Percentiles rank a stretch among this genome's conserved stretches.
These are phyloP conservation scores for Inonotus hispidus DNA, from an alignment of 1,284 basidiomycete species.

Conservation along the genomic window DNA sequence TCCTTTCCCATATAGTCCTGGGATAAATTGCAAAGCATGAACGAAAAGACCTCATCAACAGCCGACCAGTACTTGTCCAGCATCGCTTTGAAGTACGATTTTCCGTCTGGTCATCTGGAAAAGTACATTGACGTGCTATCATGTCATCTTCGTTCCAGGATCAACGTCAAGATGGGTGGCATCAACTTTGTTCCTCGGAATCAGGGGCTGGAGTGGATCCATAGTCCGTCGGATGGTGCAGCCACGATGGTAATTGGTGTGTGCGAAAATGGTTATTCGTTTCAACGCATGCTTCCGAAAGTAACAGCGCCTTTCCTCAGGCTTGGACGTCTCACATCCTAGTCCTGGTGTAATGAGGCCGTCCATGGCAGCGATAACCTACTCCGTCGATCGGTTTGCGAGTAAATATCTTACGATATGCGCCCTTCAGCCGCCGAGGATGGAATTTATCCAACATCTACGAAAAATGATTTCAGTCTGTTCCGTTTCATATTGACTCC, in stretches of 20 bases:
- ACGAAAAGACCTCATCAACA: constrained; percentile 28
- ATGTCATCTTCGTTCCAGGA: constrained; percentile 23
- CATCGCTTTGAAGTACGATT: constrained; percentile 33
- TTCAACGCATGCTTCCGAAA: too few species aligned
- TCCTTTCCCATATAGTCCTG: constrained; percentile 21
- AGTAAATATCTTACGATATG: constrained; percentile 20
- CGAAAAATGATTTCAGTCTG: constrained; percentile 18
- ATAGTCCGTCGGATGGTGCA: constrained; percentile 34
- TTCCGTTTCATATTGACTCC: background rate
- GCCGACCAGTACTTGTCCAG: constrained; percentile 34
- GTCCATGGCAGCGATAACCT: constrained; percentile 34
- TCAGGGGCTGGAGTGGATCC: constrained; percentile 24
- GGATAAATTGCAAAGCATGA: constrained; percentile 30
- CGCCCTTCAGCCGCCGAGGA: constrained; percentile 11
- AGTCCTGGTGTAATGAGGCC: constrained; percentile 30
- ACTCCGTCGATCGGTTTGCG: constrained; percentile 28
- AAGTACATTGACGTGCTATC: background rate
- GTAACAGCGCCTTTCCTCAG: constrained; percentile 20
- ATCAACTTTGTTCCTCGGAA: constrained; percentile 29
- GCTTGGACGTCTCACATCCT: constrained; percentile 39
- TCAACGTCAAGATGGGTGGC: constrained; percentile 39
- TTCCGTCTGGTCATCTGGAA: background rate
- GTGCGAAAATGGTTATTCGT: background rate
- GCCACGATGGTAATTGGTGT: constrained; percentile 3
- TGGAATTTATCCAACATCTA: constrained; percentile 17